Conservation (phyloP, 2,329 filamentous ascomycete genomes). For the Claviceps capensis region DNA sequence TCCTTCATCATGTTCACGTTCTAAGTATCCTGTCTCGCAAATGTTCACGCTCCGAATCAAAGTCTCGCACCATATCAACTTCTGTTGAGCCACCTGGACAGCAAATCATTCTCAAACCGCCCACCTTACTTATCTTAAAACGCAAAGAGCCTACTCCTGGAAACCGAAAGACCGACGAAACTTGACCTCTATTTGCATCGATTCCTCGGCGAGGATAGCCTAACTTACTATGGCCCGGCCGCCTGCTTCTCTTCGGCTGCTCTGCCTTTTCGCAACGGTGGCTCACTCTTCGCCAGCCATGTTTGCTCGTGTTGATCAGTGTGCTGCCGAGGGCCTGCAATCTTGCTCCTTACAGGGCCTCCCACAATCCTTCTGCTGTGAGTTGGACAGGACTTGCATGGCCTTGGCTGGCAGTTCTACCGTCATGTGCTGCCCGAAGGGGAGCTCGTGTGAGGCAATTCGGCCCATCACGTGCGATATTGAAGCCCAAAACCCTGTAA, state of each 20-base stretch:
- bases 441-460: conserved; percentile 44
- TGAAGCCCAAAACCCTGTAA: conserved; percentile 42
- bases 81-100: neutral
- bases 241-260: conserved; percentile 6
- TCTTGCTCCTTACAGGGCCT: conserved; percentile 39
- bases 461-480: conserved; percentile 51
- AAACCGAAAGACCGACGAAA: neutral
- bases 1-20: neutral
- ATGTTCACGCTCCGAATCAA: neutral
- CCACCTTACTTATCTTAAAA: neutral
- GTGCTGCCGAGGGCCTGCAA: conserved; percentile 33
- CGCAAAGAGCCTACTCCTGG: neutral
- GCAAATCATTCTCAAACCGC: too few species aligned
- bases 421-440: conserved; percentile 55
- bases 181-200: neutral
- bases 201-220: neutral
- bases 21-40: neutral
- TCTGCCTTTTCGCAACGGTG: conserved; percentile 4
- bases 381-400: conserved; percentile 38
- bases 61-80: neutral
- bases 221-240: conserved; percentile 1
- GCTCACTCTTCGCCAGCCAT: conserved; percentile 14
- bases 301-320: conserved; percentile 33
- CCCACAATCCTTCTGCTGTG: conserved; percentile 56
- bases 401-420: conserved; percentile 51